Conservation (phyloP, 2,329 filamentous ascomycete species). For the Trichophyton simii region DNA sequence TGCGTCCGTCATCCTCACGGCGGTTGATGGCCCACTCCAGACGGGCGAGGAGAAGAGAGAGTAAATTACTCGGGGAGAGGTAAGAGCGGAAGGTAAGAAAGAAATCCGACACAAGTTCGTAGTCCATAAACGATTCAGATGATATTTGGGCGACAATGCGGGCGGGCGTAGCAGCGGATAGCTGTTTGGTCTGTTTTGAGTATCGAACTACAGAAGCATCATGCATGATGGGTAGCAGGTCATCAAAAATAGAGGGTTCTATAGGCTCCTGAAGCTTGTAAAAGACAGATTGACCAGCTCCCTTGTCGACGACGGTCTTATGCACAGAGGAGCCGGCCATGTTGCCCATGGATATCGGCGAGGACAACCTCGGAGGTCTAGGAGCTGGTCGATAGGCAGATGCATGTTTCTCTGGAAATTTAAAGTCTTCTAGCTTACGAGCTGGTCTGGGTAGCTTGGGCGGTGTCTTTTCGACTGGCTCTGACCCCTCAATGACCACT, state of each 20-base stretch:
- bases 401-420: conserved; percentile 64
- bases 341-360: conserved; percentile 34
- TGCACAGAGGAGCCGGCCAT: background rate
- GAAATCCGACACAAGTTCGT: conserved; percentile 93
- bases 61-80: conserved; percentile 60
- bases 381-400: conserved; percentile 49
- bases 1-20: conserved; percentile 70
- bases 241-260: conserved; percentile 57
- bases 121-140: conserved; percentile 88
- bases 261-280: conserved; percentile 51
- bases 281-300: conserved; percentile 14
- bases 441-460: conserved; percentile 69
- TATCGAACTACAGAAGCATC: conserved; percentile 74
- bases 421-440: conserved; percentile 69
- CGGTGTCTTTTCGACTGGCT: conserved; percentile 50
- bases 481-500: conserved; percentile 65
- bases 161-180: conserved; percentile 79
- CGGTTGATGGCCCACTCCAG: conserved; percentile 75
- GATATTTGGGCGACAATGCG: conserved; percentile 93
- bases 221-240: conserved; percentile 68
- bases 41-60: conserved; percentile 72
- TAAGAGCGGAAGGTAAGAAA: conserved; percentile 92
- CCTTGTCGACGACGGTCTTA: background rate
- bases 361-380: background rate
- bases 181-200: conserved; percentile 54